Evolutionary conservation across 768 basidiomycete genomes (phyloP).

Genomic region (button mushroom (Agaricus bisporus)): DNA sequence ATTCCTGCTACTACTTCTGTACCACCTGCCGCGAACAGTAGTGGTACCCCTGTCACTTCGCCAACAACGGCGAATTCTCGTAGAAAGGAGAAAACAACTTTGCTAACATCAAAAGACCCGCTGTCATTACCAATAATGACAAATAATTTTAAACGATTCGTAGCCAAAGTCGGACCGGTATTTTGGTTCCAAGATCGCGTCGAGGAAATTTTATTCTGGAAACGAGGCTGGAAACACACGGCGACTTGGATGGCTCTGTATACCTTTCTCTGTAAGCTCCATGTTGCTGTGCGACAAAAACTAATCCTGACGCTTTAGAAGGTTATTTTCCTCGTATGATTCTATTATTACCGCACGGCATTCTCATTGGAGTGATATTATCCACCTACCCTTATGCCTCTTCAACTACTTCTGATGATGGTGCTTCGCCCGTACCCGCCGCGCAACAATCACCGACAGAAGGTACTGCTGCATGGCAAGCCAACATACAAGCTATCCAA

Average conservation of each 20-base stretch:
- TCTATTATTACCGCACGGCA: slow-evolving; percentile 61
- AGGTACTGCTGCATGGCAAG: slow-evolving; percentile 74
- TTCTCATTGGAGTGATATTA: slow-evolving; percentile 61
- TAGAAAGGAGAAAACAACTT: slow-evolving; percentile 20
- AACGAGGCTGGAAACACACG: slow-evolving; percentile 67
- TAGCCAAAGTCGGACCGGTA: slow-evolving; percentile 66
- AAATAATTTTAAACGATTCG: slow-evolving; percentile 76
- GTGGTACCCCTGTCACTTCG: slow-evolving; percentile 10
- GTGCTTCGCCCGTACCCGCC: slow-evolving; percentile 17
- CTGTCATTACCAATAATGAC: slow-evolving; percentile 75
- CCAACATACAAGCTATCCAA: slow-evolving; percentile 85
- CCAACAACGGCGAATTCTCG: slow-evolving; percentile 14
- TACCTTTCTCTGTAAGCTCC: slow-evolving; percentile 67
- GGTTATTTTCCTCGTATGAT: slow-evolving; percentile 74
- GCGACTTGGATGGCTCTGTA: slow-evolving; percentile 71
- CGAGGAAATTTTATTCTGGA: slow-evolving; percentile 85
- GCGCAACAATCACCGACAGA: slow-evolving; percentile 39
- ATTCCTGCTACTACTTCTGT: slow-evolving; percentile 17
- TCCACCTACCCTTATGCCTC: slow-evolving; percentile 50
- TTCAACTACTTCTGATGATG: background rate
- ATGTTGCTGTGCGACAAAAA: background rate
- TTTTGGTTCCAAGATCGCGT: slow-evolving; percentile 89
- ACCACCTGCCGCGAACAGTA: slow-evolving; percentile 1
- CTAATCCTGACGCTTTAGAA: slow-evolving; percentile 19
- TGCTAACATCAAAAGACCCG: slow-evolving; percentile 58